Percentiles rank a stretch among this genome's conserved stretches.
Evolutionary conservation across 176 grass and related monocot genomes (phyloP).

Genomic region (Eleusine indica): DNA sequence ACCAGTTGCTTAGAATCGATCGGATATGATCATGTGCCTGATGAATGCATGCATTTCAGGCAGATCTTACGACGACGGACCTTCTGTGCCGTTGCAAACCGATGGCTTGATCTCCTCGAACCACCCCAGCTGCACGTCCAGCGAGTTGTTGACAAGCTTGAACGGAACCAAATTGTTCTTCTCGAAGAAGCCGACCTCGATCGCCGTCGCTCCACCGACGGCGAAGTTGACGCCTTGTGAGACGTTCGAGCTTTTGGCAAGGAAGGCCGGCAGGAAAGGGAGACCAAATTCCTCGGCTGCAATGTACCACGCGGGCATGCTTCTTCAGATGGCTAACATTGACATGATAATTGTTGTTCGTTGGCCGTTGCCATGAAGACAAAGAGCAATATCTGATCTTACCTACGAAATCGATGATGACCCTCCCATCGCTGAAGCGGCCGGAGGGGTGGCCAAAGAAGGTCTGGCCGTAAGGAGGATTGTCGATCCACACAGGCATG

Average conservation of each 20-base stretch:
- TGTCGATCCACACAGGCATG: constrained; percentile 17
- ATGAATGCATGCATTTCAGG: too few species aligned
- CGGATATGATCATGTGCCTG: too few species aligned
- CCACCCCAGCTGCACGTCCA: constrained; percentile 43
- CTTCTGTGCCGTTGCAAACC: background rate
- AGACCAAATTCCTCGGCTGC: constrained; percentile 50
- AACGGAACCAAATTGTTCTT: constrained; percentile 6
- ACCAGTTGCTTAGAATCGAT: too few species aligned
- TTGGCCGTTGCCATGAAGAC: background rate
- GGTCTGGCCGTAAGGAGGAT: constrained; percentile 51
- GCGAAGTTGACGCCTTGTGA: constrained; percentile 56
- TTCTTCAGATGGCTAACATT: too few species aligned
- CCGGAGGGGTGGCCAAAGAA: constrained; percentile 55
- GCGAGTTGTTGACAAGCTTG: constrained; percentile 41
- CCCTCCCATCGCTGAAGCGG: constrained; percentile 47
- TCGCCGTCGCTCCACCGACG: constrained; percentile 45
- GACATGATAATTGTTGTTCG: too few species aligned
- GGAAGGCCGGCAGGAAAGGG: constrained; percentile 43
- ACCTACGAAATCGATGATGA: constrained; percentile 54
- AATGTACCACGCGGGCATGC: too few species aligned
- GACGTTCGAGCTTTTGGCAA: background rate
- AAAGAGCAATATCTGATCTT: too few species aligned
- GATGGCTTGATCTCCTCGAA: constrained; percentile 49
- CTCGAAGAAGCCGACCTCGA: constrained; percentile 46
- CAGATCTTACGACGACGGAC: background rate